Evolutionary conservation across 129 eudicot species (phyloP).

Genomic region (Tanacetum coccineum): DNA sequence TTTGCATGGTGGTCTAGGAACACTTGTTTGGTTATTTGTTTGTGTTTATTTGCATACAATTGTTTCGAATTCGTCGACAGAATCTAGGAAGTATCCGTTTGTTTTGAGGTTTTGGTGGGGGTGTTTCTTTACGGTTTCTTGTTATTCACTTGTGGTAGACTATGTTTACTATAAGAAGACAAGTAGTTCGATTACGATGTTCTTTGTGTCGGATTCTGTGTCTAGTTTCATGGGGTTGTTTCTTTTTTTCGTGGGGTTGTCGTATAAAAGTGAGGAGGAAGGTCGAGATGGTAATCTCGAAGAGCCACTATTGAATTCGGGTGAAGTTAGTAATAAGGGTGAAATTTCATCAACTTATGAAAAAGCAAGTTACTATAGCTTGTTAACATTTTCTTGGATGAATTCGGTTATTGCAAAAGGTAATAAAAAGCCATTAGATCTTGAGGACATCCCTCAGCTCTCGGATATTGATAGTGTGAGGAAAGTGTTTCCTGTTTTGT

Average conservation of each 20-base stretch:
- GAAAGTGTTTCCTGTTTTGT: conserved; percentile 45
- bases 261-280: conserved; percentile 34
- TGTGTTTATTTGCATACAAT: conserved; percentile 42
- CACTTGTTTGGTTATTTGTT: conserved; percentile 49
- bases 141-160: conserved; percentile 59
- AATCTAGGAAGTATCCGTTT: conserved; percentile 42
- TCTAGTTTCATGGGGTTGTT: conserved; percentile 46
- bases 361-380: conserved; percentile 51
- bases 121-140: conserved; percentile 51
- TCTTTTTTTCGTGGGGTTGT: conserved; percentile 54
- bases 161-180: conserved; percentile 33
- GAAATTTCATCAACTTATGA: conserved; percentile 55
- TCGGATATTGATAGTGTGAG: conserved; percentile 44
- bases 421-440: conserved; percentile 56
- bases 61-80: conserved; percentile 20
- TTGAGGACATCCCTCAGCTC: conserved; percentile 84
- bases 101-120: conserved; percentile 76
- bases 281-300: conserved; percentile 35
- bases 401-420: conserved; percentile 55
- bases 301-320: conserved; percentile 69
- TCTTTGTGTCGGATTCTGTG: conserved; percentile 55
- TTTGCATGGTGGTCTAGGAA: conserved; percentile 42
- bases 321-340: conserved; percentile 34
- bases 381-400: conserved; percentile 75
- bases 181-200: conserved; percentile 25